Evolutionary conservation across 2,329 filamentous ascomycete genomes (phyloP).

Genomic region (Stagonosporopsis rhizophila): DNA sequence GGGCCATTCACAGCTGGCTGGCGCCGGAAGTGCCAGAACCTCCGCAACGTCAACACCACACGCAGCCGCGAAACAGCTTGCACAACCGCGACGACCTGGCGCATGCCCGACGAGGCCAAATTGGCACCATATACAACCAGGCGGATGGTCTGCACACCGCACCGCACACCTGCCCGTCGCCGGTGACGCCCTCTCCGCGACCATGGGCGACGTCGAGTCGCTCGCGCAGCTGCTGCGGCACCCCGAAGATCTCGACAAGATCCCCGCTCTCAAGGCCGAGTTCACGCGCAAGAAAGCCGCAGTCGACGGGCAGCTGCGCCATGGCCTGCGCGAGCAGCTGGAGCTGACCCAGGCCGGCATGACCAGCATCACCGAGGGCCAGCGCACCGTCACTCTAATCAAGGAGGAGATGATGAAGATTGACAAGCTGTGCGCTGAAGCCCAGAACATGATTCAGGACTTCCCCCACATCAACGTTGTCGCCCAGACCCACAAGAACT

Average conservation of each 20-base stretch:
- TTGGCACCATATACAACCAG: neutral
- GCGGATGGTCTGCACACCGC: neutral
- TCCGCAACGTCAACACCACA: neutral
- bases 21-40: neutral
- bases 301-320: conserved; percentile 87
- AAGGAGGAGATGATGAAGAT: conserved; percentile 99
- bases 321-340: conserved; percentile 88
- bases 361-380: conserved; percentile 84
- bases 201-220: conserved; percentile 68
- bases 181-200: neutral
- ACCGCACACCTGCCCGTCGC: neutral
- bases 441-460: conserved; percentile 96
- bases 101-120: neutral
- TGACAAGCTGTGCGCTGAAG: conserved; percentile 95
- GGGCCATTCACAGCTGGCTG: neutral
- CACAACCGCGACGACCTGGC: neutral
- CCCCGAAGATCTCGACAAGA: conserved; percentile 97
- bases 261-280: conserved; percentile 85
- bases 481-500: conserved; percentile 95
- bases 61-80: neutral
- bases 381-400: conserved; percentile 89
- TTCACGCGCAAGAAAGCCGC: conserved; percentile 93
- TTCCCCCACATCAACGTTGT: conserved; percentile 92
- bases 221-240: conserved; percentile 92
- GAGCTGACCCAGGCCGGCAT: conserved; percentile 95